Evolutionary conservation across 768 basidiomycete genomes (phyloP).

Genomic region (Calocera viscosa): DNA sequence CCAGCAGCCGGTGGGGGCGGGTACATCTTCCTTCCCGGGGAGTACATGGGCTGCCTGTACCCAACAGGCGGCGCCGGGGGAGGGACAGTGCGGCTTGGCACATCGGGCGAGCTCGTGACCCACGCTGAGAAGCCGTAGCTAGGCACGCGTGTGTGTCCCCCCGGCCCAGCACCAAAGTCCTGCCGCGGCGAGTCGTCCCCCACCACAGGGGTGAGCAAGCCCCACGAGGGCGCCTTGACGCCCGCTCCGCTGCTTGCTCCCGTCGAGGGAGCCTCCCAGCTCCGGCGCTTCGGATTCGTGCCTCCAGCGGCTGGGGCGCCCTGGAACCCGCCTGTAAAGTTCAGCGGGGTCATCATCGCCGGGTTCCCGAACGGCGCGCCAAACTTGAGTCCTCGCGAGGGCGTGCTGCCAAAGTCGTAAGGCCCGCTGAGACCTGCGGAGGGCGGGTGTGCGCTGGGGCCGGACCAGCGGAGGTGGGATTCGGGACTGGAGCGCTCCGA

Average conservation of each 20-base stretch:
- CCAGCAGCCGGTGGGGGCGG: background rate
- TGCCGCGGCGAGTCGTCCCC: conserved; percentile 1
- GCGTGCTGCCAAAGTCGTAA: background rate
- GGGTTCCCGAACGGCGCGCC: background rate
- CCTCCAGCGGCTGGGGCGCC: background rate
- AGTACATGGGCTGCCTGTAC: background rate
- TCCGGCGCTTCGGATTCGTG: background rate
- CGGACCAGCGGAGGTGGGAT: too few relatives aligned
- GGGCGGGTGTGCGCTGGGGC: background rate
- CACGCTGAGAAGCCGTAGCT: background rate
- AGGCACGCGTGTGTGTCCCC: background rate
- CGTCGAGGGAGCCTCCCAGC: background rate
- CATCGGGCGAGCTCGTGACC: background rate
- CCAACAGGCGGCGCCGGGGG: background rate
- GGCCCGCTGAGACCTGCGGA: background rate
- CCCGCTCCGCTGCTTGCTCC: background rate
- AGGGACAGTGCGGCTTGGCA: background rate
- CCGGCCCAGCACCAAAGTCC: background rate
- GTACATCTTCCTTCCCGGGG: background rate
- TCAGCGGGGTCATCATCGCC: background rate
- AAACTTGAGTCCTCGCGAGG: background rate
- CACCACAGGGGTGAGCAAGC: conserved; percentile 2
- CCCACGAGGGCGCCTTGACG: background rate
- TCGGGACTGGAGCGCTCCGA: background rate
- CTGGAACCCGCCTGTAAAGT: background rate